Percentiles rank a stretch among this genome's conserved stretches.
These are phyloP conservation scores for Hygrophila difformis DNA, from an alignment of 257 asterid genomes.

Conservation along the genomic window DNA sequence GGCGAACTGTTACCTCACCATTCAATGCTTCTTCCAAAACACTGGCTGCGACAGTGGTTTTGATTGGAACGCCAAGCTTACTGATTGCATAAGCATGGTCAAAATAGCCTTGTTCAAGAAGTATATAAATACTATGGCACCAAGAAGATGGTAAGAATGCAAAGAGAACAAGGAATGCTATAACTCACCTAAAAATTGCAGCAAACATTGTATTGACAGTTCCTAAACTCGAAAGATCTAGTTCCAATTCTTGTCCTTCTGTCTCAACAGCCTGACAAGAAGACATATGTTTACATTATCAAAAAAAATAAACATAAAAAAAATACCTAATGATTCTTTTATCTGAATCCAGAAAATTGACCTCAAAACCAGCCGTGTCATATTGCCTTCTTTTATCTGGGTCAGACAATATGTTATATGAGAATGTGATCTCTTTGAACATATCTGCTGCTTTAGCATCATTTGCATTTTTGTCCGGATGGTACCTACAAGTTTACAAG, in stretches of 20 bases:
- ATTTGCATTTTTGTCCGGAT: conserved; percentile 97
- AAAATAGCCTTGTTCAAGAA: conserved; percentile 13
- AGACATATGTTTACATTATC: conserved; percentile 5
- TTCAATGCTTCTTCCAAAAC: conserved; percentile 94
- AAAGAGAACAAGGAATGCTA: conserved; percentile 11
- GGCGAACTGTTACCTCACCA: conserved; percentile 56
- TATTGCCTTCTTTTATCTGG: conserved; percentile 87
- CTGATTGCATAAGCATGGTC: conserved; percentile 35
- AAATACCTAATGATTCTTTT: neutral
- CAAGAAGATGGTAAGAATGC: conserved; percentile 6
- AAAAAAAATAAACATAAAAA: conserved; percentile 7
- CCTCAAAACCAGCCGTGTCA: conserved; percentile 92
- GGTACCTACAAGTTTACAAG: conserved; percentile 53
- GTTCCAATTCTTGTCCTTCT: conserved; percentile 87
- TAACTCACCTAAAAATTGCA: conserved; percentile 82
- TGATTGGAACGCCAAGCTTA: conserved; percentile 94
- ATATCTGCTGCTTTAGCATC: conserved; percentile 76
- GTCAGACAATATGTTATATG: conserved; percentile 87
- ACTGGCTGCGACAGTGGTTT: conserved; percentile 91
- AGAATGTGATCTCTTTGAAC: conserved; percentile 91
- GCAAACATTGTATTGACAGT: conserved; percentile 95
- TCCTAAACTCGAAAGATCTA: conserved; percentile 96
- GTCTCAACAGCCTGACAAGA: conserved; percentile 84
- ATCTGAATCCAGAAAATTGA: conserved; percentile 17
- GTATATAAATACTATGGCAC: neutral